A percentile compares a stretch with the other conserved stretches of the same genome.
Evolutionary conservation across 352 stramenopile genomes (phyloP).

Genomic region (Pythium scleroteichum): DNA sequence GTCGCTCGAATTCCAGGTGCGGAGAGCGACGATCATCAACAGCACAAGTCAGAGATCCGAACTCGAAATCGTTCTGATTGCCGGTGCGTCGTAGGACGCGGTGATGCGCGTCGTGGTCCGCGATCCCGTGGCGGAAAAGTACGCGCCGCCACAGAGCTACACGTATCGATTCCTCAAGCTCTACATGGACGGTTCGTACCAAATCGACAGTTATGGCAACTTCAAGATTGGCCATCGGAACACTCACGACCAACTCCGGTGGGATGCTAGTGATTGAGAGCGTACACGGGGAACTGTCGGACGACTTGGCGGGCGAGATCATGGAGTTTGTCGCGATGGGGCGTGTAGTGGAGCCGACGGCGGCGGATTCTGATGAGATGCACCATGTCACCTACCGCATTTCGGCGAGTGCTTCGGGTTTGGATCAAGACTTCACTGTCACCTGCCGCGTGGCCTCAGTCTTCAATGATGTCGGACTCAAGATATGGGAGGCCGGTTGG

Average conservation of each 20-base stretch:
- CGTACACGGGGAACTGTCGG: conserved; percentile 41
- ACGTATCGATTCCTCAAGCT: conserved; percentile 72
- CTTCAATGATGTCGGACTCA: conserved; percentile 83
- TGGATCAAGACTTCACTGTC: conserved; percentile 33
- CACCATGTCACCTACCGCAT: conserved; percentile 75
- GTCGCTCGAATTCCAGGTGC: conserved; percentile 59
- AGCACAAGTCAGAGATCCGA: no score
- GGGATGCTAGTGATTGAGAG: conserved; percentile 51
- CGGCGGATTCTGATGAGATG: conserved; percentile 53
- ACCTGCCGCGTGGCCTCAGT: conserved; percentile 78
- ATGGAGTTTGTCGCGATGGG: conserved; percentile 56
- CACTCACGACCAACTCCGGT: background rate
- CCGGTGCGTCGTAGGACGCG: conserved; percentile 36
- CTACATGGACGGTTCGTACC: conserved; percentile 50
- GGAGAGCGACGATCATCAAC: no score
- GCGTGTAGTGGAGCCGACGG: conserved; percentile 31
- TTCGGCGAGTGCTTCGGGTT: conserved; percentile 1
- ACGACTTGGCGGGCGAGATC: conserved; percentile 53
- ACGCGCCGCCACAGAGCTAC: conserved; percentile 58
- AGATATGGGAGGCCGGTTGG: conserved; percentile 81
- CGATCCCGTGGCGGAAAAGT: conserved; percentile 60
- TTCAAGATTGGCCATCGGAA: no score
- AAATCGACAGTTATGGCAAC: background rate
- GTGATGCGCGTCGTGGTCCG: conserved; percentile 55
- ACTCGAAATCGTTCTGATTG: no score